Base-by-base conservation (phyloP, 306 rosid species). In the Quillaja saponaria region DNA sequence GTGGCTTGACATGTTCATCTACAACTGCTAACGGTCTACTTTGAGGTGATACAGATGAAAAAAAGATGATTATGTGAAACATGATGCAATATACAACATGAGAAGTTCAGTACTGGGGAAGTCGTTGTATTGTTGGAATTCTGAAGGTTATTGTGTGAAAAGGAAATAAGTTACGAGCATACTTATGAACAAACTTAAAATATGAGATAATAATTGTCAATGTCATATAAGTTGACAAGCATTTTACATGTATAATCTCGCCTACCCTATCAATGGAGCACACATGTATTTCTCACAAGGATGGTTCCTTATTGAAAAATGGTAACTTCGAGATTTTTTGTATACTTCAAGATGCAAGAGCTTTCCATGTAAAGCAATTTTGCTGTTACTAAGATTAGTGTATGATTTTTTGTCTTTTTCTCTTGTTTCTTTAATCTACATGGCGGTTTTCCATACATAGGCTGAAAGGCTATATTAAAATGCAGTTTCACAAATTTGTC, bases 401-500 rank as follows among this genome's bases (percentile, higher is more conserved):
- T 21, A 33, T 63, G 17, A 41, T 4, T 14, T 25, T 34, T 33
- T 52, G 45, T 55, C 16, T 55, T 4, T 25, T 25, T 25, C 3
- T 25, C 4, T 25, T 25, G 3, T 25, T 25, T 25, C 4, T 25
- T 25, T 1, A 25, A 25, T 25, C 31, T 25, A 4, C 31, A 25
- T 69, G 59, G 37, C 50, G 49, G 33, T 65, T 17, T 48, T 54
- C 69, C 59, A 16, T 50, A 13, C 51, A 12, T 3, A 40, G 40
- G 28, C 63, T 31, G 38, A 52, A 65, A 73, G 48, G 10, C 73
- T 49, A 49, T 59, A 38, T 71, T 49, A 33, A 34, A 12, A 15
- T 49, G 19, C 10, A 49, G 70, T n/a, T 59, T 60, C 49, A 40
- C 47, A 40, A 58, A 39, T 58, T 42, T n/a, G 13, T 65, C 28